Conservation (phyloP, 2,329 filamentous ascomycete species). For the Fusarium buxicola region DNA sequence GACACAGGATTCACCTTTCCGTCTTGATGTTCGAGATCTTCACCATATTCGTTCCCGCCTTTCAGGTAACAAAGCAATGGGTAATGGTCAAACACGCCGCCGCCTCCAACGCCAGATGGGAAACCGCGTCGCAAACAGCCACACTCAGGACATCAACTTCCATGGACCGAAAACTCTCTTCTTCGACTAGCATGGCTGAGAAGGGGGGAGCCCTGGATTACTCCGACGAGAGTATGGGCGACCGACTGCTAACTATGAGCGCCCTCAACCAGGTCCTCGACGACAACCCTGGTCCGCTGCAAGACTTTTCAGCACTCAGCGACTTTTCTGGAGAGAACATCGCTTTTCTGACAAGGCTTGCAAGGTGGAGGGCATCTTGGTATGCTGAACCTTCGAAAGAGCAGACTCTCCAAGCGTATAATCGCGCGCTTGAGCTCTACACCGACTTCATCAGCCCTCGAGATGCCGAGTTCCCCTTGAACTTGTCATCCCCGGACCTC, state of each 20-base stretch:
- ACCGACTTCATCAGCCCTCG: conserved; percentile 67
- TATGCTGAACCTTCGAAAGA: background rate
- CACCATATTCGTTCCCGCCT: conserved; percentile 71
- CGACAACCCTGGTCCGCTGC: conserved; percentile 67
- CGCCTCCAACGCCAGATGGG: conserved; percentile 17
- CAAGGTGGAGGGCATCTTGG: conserved; percentile 63
- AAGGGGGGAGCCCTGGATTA: conserved; percentile 9
- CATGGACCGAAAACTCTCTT: conserved; percentile 3
- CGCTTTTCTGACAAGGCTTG: conserved; percentile 70
- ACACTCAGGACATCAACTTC: conserved; percentile 28
- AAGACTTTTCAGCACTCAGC: conserved; percentile 70
- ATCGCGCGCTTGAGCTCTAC: conserved; percentile 70
- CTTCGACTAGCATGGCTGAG: conserved; percentile 3
- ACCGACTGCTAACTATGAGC: conserved; percentile 67
- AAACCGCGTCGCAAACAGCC: conserved; percentile 17
- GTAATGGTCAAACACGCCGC: conserved; percentile 50
- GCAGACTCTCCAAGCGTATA: conserved; percentile 60
- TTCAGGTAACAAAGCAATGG: conserved; percentile 62
- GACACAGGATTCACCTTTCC: conserved; percentile 57
- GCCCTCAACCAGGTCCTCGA: conserved; percentile 70
- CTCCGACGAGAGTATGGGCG: conserved; percentile 39
- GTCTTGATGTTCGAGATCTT: conserved; percentile 71
- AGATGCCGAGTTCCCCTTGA: conserved; percentile 73
- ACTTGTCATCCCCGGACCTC: conserved; percentile 67
- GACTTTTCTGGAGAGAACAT: conserved; percentile 80